Evolutionary conservation across 202 grass and related monocot species (phyloP).

Genomic region (Schoenoplectus triqueter): DNA sequence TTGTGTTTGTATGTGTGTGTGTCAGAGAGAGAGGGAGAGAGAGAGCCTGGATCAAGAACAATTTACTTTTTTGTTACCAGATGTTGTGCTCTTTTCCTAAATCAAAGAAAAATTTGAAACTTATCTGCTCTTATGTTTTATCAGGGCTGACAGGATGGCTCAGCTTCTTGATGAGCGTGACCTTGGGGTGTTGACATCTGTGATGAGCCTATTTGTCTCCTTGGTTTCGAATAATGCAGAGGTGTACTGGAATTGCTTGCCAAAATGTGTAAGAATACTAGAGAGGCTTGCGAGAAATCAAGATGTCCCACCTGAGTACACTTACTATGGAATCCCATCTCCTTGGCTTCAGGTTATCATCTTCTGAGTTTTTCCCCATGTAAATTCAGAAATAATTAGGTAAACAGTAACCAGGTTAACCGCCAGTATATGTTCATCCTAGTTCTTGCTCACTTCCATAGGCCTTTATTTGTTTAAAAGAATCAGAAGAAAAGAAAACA

Average conservation of each 20-base stretch:
- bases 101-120: constrained; percentile 17
- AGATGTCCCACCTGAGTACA: constrained; percentile 98
- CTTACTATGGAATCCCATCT: constrained; percentile 99
- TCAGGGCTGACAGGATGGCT: constrained; percentile 96
- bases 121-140: constrained; percentile 35
- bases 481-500: not conserved
- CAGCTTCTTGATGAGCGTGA: constrained; percentile 98
- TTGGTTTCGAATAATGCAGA: constrained; percentile 90
- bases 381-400: constrained; percentile 23
- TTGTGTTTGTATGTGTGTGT: not conserved
- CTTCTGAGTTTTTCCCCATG: not conserved
- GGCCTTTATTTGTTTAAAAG: not conserved
- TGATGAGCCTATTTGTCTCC: constrained; percentile 99
- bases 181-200: constrained; percentile 90
- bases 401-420: not conserved
- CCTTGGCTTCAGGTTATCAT: constrained; percentile 94
- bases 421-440: not conserved
- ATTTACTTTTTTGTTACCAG: not conserved
- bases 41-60: not conserved
- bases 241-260: constrained; percentile 98
- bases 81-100: constrained; percentile 33
- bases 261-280: constrained; percentile 91
- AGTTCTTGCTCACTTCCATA: not conserved
- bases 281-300: constrained; percentile 96
- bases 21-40: not conserved